Conservation (phyloP, 371 early-diverging fungal genomes). For the Batrachochytrium dendrobatidis region DNA sequence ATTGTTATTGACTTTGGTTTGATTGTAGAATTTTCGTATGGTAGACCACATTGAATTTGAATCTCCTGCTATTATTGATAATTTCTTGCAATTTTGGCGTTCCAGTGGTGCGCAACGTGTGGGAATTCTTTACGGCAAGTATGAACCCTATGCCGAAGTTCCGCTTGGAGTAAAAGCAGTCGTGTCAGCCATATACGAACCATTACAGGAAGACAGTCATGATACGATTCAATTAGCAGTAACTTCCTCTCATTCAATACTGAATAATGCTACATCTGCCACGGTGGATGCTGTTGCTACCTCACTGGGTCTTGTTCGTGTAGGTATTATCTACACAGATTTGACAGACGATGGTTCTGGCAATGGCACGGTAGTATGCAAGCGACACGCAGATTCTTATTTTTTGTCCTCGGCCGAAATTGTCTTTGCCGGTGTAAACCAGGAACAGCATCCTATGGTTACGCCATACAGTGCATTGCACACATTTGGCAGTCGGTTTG, state of each 20-base stretch:
- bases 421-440: conserved; percentile 84
- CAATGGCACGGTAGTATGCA: conserved; percentile 74
- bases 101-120: conserved; percentile 82
- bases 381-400: conserved; percentile 85
- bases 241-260: too few relatives aligned
- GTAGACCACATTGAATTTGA: conserved; percentile 99
- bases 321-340: conserved; percentile 97
- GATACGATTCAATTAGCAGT: conserved; percentile 76
- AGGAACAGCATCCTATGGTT: conserved; percentile 66
- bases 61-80: conserved; percentile 74
- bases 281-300: conserved; percentile 60
- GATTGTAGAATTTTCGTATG: conserved; percentile 76
- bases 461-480: conserved; percentile 67
- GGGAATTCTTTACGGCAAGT: conserved; percentile 91
- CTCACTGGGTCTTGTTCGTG: conserved; percentile 58
- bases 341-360: conserved; percentile 80
- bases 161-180: conserved; percentile 97
- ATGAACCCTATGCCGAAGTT: conserved; percentile 84
- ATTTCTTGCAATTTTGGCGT: conserved; percentile 85
- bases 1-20: not conserved
- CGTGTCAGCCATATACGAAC: conserved; percentile 93
- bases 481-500: conserved; percentile 84
- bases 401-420: conserved; percentile 92
- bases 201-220: conserved; percentile 75
- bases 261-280: conserved; percentile 35